Conservation (phyloP, 805 yeast genomes). For the Barnettozyma californica region DNA sequence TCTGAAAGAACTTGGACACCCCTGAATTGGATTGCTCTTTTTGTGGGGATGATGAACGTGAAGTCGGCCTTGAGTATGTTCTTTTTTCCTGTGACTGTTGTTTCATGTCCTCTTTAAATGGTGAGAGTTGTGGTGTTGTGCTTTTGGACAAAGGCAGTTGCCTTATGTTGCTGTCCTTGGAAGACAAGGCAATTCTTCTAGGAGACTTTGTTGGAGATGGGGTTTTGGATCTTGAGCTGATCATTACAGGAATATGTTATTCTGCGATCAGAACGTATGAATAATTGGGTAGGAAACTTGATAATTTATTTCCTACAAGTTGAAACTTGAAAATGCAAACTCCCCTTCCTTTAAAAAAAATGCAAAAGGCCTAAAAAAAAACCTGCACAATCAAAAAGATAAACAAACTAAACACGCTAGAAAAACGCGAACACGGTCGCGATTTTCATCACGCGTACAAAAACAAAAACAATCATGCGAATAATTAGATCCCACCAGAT, state of each 20-base stretch:
- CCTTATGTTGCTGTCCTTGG: conserved; percentile 23
- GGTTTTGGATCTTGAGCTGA: conserved; percentile 13
- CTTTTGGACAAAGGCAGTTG: conserved; percentile 9
- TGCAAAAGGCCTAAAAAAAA: not conserved
- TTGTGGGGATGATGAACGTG: not conserved
- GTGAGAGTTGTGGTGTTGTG: conserved; percentile 16
- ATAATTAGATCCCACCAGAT: not conserved
- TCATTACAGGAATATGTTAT: not conserved
- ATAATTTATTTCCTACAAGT: not conserved
- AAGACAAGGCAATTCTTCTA: conserved; percentile 21
- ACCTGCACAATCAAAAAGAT: not conserved
- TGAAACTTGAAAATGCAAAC: not conserved
- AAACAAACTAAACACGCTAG: conserved; percentile 1
- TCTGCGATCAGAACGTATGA: not conserved
- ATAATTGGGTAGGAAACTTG: not conserved
- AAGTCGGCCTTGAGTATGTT: conserved; percentile 11
- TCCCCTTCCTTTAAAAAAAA: not conserved
- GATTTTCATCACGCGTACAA: not conserved
- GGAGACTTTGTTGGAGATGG: conserved; percentile 21
- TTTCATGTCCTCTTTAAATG: conserved; percentile 1
- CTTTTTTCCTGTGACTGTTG: conserved; percentile 1
- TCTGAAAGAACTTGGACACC: conserved; percentile 2
- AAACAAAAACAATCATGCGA: not conserved
- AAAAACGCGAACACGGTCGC: not conserved
- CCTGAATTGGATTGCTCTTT: not conserved